Percentiles rank a stretch among this genome's conserved stretches.
Conservation (phyloP, 2,329 filamentous ascomycete species). For the Cytospora piceae region DNA sequence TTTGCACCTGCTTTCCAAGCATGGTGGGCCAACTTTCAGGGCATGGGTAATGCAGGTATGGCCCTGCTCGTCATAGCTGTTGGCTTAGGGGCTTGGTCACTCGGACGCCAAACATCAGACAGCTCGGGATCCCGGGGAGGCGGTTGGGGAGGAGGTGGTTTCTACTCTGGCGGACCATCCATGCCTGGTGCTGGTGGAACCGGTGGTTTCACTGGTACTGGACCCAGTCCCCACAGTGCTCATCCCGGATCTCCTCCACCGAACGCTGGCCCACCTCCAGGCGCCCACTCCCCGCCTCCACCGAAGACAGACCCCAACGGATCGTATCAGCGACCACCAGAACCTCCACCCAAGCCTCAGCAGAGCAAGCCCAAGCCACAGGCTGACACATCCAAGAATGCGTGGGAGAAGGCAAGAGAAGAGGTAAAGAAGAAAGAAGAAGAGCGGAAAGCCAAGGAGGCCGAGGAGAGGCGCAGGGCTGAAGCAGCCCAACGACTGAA, state of each 20-base stretch:
- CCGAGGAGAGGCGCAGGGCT: slow-evolving; percentile 62
- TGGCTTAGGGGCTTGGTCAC: slow-evolving; percentile 77
- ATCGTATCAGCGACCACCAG: slow-evolving; percentile 34
- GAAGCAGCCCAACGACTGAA: slow-evolving; percentile 57
- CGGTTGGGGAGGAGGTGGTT: slow-evolving; percentile 21
- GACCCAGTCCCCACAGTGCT: slow-evolving; percentile 31
- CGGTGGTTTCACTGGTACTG: slow-evolving; percentile 29
- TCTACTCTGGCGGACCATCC: slow-evolving; percentile 30
- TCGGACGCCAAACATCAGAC: slow-evolving; percentile 66
- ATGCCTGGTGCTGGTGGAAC: slow-evolving; percentile 23
- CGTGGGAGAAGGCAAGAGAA: slow-evolving; percentile 72
- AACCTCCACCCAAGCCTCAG: slow-evolving; percentile 30
- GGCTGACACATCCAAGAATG: slow-evolving; percentile 48
- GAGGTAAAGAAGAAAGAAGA: slow-evolving; percentile 67
- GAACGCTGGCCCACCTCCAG: slow-evolving; percentile 39
- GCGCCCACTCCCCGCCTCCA: slow-evolving; percentile 30
- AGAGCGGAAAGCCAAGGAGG: slow-evolving; percentile 63
- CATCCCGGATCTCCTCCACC: slow-evolving; percentile 40
- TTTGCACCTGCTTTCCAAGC: slow-evolving; percentile 73
- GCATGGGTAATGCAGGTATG: slow-evolving; percentile 74
- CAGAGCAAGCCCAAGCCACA: slow-evolving; percentile 35
- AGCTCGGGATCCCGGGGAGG: slow-evolving; percentile 35
- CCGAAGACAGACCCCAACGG: slow-evolving; percentile 35
- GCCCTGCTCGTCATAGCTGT: slow-evolving; percentile 72
- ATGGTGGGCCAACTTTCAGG: slow-evolving; percentile 74